Evolutionary conservation across 805 yeast genomes (phyloP).

Genomic region (Saccharomycopsis selenospora): DNA sequence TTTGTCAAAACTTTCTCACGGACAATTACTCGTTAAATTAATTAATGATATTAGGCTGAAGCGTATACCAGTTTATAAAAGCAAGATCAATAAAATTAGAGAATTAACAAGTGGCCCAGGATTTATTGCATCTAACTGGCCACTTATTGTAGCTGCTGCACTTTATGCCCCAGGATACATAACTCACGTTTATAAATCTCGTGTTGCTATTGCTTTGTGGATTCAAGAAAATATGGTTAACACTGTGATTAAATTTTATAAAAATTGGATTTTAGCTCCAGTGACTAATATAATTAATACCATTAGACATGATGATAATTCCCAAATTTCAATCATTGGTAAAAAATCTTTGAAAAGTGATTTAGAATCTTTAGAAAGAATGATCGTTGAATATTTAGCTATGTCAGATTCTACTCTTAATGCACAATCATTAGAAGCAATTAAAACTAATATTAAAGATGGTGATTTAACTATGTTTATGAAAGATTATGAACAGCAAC

Average conservation of each 20-base stretch:
- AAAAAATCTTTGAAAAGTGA: constrained; percentile 75
- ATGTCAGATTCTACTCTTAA: constrained; percentile 8
- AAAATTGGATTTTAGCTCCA: constrained; percentile 82
- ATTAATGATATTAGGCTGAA: not conserved
- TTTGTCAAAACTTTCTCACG: not conserved
- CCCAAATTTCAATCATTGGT: constrained; percentile 68
- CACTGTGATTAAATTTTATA: constrained; percentile 59
- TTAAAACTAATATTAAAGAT: constrained; percentile 35
- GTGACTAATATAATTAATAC: constrained; percentile 63
- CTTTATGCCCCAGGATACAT: constrained; percentile 50
- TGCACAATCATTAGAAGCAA: constrained; percentile 18
- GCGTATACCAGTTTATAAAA: constrained; percentile 2
- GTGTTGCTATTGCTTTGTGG: constrained; percentile 51
- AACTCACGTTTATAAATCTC: constrained; percentile 39
- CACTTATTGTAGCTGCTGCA: constrained; percentile 35
- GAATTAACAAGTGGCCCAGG: constrained; percentile 30
- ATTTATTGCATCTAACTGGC: constrained; percentile 57
- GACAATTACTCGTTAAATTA: not conserved
- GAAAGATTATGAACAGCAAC: constrained; percentile 71
- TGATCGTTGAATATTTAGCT: constrained; percentile 63
- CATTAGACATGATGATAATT: constrained; percentile 73
- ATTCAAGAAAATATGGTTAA: constrained; percentile 49
- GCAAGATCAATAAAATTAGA: not conserved
- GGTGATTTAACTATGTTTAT: constrained; percentile 80
- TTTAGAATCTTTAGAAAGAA: constrained; percentile 71